A percentile compares a stretch with the other conserved stretches of the same genome.
phyloP scores from a whole-genome alignment of 2,329 filamentous ascomycete species.

The Phoma sp. region DNA sequence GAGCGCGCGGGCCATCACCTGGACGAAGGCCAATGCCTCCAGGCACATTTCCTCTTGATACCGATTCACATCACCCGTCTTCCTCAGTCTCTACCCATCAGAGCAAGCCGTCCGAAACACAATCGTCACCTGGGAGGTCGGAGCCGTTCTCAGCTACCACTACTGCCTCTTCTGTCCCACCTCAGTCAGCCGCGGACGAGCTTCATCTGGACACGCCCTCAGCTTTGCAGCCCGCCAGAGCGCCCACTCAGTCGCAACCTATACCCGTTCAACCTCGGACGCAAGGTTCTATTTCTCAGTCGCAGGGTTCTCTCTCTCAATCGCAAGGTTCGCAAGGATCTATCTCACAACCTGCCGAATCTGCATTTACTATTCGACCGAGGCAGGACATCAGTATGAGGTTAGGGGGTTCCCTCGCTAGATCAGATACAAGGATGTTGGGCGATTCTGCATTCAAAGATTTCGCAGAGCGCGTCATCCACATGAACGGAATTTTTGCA shows the following conservation, averaged over 20 bases:
- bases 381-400: slow-evolving; percentile 25
- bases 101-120: slow-evolving; percentile 32
- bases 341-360: slow-evolving; percentile 11
- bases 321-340: slow-evolving; percentile 2
- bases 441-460: slow-evolving; percentile 63
- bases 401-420: slow-evolving; percentile 23
- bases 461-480: slow-evolving; percentile 73
- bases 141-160: slow-evolving; percentile 29
- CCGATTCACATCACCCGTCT: slow-evolving; percentile 28
- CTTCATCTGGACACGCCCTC: slow-evolving; percentile 29
- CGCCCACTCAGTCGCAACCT: slow-evolving; percentile 5
- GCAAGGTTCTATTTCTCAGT: slow-evolving; percentile 10
- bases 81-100: slow-evolving; percentile 39
- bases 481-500: slow-evolving; percentile 77
- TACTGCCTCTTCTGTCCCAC: slow-evolving; percentile 17
- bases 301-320: not conserved
- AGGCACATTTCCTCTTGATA: slow-evolving; percentile 32
- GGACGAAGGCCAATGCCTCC: slow-evolving; percentile 35
- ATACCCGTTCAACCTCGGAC: slow-evolving; percentile 5
- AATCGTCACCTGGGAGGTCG: slow-evolving; percentile 27
- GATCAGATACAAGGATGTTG: slow-evolving; percentile 42
- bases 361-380: slow-evolving; percentile 22
- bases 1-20: slow-evolving; percentile 39
- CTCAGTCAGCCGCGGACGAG: slow-evolving; percentile 19
- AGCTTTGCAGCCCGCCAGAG: slow-evolving; percentile 4